A percentile compares a stretch with the other conserved stretches of the same genome.
phyloP scores from a whole-genome alignment of 2,329 filamentous ascomycete species.

The Fusarium penzigii region DNA sequence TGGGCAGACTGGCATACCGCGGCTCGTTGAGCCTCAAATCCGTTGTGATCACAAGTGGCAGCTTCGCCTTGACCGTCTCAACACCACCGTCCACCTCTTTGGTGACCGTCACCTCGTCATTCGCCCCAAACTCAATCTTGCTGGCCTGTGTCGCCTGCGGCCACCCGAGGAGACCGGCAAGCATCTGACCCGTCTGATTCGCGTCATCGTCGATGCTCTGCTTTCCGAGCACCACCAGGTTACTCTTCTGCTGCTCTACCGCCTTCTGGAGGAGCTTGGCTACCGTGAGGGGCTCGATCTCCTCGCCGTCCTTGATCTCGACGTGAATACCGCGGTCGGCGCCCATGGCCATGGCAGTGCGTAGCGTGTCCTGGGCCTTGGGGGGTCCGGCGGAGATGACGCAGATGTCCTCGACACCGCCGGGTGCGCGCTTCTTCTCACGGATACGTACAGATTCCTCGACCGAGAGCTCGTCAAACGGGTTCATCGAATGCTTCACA shows the following conservation, averaged over 20 bases:
- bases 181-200: conserved; percentile 96
- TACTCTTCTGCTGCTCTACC: conserved; percentile 81
- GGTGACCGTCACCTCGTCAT: conserved; percentile 72
- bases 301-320: conserved; percentile 72
- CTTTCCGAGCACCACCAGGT: conserved; percentile 93
- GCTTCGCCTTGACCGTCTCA: conserved; percentile 80
- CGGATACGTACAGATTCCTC: conserved; percentile 95
- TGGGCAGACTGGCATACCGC: conserved; percentile 90
- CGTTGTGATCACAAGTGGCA: conserved; percentile 94
- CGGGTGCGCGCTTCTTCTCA: conserved; percentile 73
- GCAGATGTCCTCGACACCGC: conserved; percentile 87
- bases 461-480: conserved; percentile 97
- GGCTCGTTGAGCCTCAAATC: conserved; percentile 95
- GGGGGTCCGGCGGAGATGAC: conserved; percentile 84
- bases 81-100: conserved; percentile 94
- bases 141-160: conserved; percentile 92
- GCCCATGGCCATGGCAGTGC: conserved; percentile 98
- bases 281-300: conserved; percentile 85
- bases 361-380: conserved; percentile 85
- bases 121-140: conserved; percentile 74
- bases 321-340: conserved; percentile 91
- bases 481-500: conserved; percentile 98
- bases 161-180: conserved; percentile 90
- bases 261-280: conserved; percentile 85
- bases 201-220: conserved; percentile 98